Base-by-base conservation (phyloP, 164 flowering plant genomes). In the Chimonanthus praecox region DNA sequence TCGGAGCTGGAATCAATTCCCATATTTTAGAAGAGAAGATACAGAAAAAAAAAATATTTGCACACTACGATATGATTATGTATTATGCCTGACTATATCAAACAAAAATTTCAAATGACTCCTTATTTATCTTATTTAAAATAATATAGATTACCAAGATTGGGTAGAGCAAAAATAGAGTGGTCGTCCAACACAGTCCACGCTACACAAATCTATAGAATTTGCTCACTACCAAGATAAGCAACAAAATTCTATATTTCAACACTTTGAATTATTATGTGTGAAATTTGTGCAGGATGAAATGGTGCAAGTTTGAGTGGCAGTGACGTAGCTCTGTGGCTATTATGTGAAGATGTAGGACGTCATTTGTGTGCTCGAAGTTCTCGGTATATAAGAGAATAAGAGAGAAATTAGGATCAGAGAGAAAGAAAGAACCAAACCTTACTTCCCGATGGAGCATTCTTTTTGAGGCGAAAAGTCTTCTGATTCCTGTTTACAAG, bases 391-490 rank as follows among this genome's bases (percentile, higher is more conserved):
- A 43, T 43, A 68, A 48, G 21, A 67, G 16, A 67, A 3, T 1
- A 66, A 8, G n/a, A 10, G 15, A 11, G 69, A n/a, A 18, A 0
- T 63, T 70, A 49, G 0, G 18, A 21, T 47, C 7, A 0, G 49
- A 58, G 47, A n/a, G 11, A 45, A 3, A 69, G 51, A 18, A 73
- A 67, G 71, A 4, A 62, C 82, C 20, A 18, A 18, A 87, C 91
- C 90, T 86, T 87, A 66, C 84, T 87, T 72, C 92, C 91, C 5
- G 91, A 84, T 10, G 88, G 89, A 64, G 90, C 83, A 76, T 77
- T 88, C 80, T 88, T 89, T 73, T 88, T 88, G 0, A 91, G 92
- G 8, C 94, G 88, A 80, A 89, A 89, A 33, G 94, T 89, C 81
- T 85, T 89, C 82, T 89, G 94, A 72, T 88, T 89, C 78, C 94